These are phyloP conservation scores for Vicia villosa DNA, from an alignment of 306 rosid genomes.

Conservation along the genomic window DNA sequence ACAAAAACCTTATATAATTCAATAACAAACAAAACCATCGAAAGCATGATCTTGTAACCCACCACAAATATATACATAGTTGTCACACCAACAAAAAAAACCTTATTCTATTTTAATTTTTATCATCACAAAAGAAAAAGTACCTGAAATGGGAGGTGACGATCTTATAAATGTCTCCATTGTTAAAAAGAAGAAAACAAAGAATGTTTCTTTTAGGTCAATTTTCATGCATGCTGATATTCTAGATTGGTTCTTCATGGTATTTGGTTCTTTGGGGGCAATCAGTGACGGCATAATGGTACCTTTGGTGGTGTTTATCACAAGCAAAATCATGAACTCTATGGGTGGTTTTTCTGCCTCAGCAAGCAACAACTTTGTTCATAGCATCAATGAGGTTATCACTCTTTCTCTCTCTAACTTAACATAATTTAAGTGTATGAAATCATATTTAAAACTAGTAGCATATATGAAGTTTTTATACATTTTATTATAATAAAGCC, in stretches of 20 bases:
- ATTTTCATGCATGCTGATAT: conserved; percentile 82
- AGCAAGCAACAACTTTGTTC: conserved; percentile 4
- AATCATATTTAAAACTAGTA: too few species aligned
- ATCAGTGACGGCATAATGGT: conserved; percentile 67
- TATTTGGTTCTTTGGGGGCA: conserved; percentile 63
- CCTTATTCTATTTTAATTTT: neutral
- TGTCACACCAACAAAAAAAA: too few species aligned
- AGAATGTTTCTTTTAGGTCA: conserved; percentile 49
- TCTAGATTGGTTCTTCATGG: conserved; percentile 57
- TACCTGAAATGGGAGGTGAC: conserved; percentile 30
- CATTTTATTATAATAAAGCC: too few species aligned
- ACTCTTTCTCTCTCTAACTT: neutral
- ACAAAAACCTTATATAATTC: too few species aligned
- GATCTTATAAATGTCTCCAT: conserved; percentile 15
- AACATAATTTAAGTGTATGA: neutral
- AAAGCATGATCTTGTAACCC: too few species aligned
- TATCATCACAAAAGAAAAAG: neutral
- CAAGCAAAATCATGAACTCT: conserved; percentile 44
- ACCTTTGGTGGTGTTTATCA: conserved; percentile 48
- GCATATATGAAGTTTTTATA: too few species aligned
- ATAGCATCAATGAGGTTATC: conserved; percentile 41
- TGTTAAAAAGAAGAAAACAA: conserved; percentile 35
- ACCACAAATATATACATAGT: too few species aligned
- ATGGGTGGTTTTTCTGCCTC: conserved; percentile 32
- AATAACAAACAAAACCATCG: too few species aligned